These are phyloP conservation scores for Dichotomopilus funicola DNA, from an alignment of 2,329 filamentous ascomycete species.

Conservation along the genomic window DNA sequence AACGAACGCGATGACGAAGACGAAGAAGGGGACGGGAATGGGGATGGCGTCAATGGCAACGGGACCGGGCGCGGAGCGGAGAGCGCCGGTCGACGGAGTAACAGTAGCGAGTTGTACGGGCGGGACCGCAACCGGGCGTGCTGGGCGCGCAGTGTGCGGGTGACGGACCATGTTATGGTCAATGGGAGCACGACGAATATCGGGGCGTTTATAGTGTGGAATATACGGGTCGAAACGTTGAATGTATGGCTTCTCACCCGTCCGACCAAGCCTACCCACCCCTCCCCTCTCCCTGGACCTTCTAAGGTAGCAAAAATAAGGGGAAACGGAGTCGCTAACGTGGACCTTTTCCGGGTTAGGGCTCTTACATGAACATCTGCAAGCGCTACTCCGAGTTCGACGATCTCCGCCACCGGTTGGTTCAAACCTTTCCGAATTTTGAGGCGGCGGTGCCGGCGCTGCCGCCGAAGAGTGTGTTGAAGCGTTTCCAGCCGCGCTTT, in stretches of 20 bases:
- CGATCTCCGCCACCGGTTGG: conserved; percentile 65
- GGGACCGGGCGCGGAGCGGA: background rate
- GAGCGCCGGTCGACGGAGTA: conserved; percentile 5
- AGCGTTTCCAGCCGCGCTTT: conserved; percentile 77
- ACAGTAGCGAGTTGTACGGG: conserved; percentile 21
- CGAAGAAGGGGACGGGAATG: background rate
- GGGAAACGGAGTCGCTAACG: background rate
- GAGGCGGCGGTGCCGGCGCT: conserved; percentile 80
- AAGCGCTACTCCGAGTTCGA: conserved; percentile 93
- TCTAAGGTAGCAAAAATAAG: background rate
- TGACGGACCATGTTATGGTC: conserved; percentile 51
- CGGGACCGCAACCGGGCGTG: conserved; percentile 49
- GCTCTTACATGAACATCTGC: conserved; percentile 54
- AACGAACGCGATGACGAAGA: conserved; percentile 49
- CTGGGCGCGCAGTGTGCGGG: conserved; percentile 58
- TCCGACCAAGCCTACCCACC: too few relatives aligned
- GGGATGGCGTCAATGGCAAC: background rate
- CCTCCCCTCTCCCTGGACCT: background rate
- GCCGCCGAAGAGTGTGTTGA: conserved; percentile 86
- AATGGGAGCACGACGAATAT: conserved; percentile 51
- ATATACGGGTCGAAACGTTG: conserved; percentile 79
- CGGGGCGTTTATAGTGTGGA: conserved; percentile 96
- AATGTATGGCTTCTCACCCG: background rate
- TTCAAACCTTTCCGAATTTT: conserved; percentile 76
- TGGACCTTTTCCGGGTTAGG: conserved; percentile 32